Evolutionary conservation across 371 early-diverging fungal genomes (phyloP).

Genomic region (Zopfochytrium polystomum): DNA sequence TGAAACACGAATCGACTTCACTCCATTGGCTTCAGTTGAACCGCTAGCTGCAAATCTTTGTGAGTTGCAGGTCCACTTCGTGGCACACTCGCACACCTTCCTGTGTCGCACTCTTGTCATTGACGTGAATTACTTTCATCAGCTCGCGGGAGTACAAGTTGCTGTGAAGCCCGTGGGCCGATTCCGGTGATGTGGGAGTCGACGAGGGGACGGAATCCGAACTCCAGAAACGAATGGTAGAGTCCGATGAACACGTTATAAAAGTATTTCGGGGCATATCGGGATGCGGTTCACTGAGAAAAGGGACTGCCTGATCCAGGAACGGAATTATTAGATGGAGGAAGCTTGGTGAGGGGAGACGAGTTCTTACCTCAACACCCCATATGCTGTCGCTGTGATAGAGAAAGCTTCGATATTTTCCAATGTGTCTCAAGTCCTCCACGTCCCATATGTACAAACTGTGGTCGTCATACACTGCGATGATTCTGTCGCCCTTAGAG

Average conservation of each 20-base stretch:
- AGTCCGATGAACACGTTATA: conserved; percentile 74
- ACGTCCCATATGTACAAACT: conserved; percentile 77
- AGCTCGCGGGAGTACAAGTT: conserved; percentile 63
- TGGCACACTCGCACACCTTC: no score
- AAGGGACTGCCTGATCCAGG: neutral
- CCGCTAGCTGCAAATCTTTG: no score
- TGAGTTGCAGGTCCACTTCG: no score
- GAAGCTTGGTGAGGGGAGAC: no score
- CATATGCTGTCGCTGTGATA: conserved; percentile 80
- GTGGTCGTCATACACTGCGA: conserved; percentile 67
- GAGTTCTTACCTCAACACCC: conserved; percentile 80
- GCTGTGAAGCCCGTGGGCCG: conserved; percentile 36
- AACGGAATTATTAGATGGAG: no score
- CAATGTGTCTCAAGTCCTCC: conserved; percentile 59
- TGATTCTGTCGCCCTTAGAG: conserved; percentile 45
- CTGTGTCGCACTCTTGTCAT: no score
- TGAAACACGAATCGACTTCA: no score
- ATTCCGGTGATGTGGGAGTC: conserved; percentile 9
- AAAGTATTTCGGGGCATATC: conserved; percentile 66
- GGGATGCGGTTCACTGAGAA: conserved; percentile 18
- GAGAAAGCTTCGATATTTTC: conserved; percentile 63
- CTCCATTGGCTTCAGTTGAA: no score
- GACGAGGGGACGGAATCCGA: conserved; percentile 42
- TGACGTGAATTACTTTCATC: conserved; percentile 59
- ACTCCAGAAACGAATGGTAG: conserved; percentile 80